Conservation (phyloP, 1,284 basidiomycete species). For the Sporisorium exsertum region DNA sequence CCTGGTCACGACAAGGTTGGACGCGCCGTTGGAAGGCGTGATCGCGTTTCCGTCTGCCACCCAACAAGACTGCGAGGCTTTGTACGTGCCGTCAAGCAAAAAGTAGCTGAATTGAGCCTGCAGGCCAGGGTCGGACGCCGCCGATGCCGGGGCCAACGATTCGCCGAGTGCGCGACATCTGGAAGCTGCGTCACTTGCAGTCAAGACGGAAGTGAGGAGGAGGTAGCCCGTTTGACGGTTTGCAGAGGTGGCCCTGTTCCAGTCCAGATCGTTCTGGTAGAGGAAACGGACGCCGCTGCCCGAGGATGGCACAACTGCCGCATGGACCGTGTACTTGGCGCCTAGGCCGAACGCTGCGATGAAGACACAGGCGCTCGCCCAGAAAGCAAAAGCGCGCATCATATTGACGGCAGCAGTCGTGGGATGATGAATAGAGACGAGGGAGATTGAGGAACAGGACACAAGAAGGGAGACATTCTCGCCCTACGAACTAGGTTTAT, state of each 20-base stretch:
- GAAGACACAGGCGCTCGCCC: conserved; percentile 2
- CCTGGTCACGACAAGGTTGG: conserved; percentile 1
- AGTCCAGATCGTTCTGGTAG: conserved; percentile 59
- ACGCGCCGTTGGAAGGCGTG: conserved; percentile 6
- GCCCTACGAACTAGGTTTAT: background rate
- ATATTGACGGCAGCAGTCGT: background rate
- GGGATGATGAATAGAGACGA: background rate
- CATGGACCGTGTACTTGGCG: conserved; percentile 5
- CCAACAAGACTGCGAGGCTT: conserved; percentile 31
- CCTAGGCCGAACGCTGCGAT: background rate
- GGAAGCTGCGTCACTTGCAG: conserved; percentile 30
- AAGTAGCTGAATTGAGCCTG: conserved; percentile 38
- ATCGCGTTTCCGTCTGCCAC: conserved; percentile 14
- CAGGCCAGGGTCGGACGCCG: conserved; percentile 24
- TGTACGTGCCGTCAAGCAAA: conserved; percentile 23
- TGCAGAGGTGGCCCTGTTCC: conserved; percentile 32
- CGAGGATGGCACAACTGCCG: conserved; percentile 7
- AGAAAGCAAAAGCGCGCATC: conserved; percentile 4
- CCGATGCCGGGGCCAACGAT: conserved; percentile 25
- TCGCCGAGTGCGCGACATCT: conserved; percentile 46
- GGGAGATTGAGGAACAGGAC: background rate
- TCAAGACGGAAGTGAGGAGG: conserved; percentile 28
- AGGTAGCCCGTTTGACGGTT: conserved; percentile 48
- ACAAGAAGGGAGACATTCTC: background rate
- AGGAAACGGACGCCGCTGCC: conserved; percentile 44